These are phyloP conservation scores for Lodderomyces jiufengensis DNA, from an alignment of 1,139 yeast genomes.

Conservation along the genomic window DNA sequence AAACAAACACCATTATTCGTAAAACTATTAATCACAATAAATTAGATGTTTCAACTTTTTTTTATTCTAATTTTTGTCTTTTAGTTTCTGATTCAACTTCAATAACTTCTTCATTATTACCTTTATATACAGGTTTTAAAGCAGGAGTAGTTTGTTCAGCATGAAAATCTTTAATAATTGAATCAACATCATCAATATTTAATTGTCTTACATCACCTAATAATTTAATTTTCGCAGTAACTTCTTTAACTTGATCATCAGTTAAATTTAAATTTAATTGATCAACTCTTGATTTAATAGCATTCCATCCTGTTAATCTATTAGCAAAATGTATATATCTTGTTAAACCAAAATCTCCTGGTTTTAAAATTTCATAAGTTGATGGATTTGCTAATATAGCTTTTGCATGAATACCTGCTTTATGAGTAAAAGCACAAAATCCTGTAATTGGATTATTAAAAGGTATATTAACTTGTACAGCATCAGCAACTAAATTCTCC, in stretches of 20 bases:
- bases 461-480: constrained; percentile 95
- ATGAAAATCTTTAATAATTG: constrained; percentile 92
- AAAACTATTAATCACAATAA: too few relatives aligned
- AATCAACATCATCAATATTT: constrained; percentile 95
- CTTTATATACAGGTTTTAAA: constrained; percentile 21
- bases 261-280: constrained; percentile 87
- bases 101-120: constrained; percentile 9
- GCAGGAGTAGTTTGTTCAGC: constrained; percentile 50
- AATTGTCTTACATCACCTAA: constrained; percentile 94
- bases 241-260: constrained; percentile 93
- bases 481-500: constrained; percentile 94
- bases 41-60: too few relatives aligned
- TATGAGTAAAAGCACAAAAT: constrained; percentile 98
- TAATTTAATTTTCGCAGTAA: constrained; percentile 86
- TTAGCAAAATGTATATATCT: constrained; percentile 97
- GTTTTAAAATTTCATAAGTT: constrained; percentile 93
- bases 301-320: constrained; percentile 98
- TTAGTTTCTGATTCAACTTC: constrained; percentile 28
- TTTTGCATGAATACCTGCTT: constrained; percentile 99
- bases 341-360: constrained; percentile 91
- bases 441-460: constrained; percentile 99
- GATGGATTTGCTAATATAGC: constrained; percentile 98
- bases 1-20: too few relatives aligned
- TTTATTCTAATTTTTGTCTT: constrained; percentile 26
- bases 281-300: constrained; percentile 96